Evolutionary conservation across 2,329 filamentous ascomycete species (phyloP).

Genomic region (Nectriaceae sp.): DNA sequence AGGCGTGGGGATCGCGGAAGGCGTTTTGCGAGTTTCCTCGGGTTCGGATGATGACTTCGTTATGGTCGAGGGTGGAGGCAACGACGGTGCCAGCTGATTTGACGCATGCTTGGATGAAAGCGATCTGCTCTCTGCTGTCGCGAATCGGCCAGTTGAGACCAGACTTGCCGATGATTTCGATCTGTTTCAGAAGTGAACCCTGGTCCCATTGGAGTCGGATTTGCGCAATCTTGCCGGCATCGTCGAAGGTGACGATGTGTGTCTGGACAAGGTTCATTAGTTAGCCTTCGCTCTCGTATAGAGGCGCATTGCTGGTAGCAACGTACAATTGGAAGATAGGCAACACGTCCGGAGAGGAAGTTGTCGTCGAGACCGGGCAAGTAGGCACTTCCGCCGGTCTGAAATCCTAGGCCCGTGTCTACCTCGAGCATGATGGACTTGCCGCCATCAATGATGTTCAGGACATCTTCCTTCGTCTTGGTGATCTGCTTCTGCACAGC

Average conservation of each 20-base stretch:
- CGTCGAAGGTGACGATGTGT: slow-evolving; percentile 86
- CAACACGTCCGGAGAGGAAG: slow-evolving; percentile 81
- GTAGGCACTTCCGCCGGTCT: slow-evolving; percentile 79
- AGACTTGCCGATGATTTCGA: slow-evolving; percentile 88
- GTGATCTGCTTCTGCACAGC: slow-evolving; percentile 72
- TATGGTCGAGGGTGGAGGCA: slow-evolving; percentile 34
- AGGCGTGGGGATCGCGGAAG: slow-evolving; percentile 67
- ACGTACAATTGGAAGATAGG: slow-evolving; percentile 79
- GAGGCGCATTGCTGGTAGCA: background rate
- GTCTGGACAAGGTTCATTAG: slow-evolving; percentile 51
- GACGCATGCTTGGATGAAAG: slow-evolving; percentile 67
- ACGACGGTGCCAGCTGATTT: slow-evolving; percentile 46
- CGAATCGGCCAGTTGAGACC: slow-evolving; percentile 94
- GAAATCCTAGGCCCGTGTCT: slow-evolving; percentile 81
- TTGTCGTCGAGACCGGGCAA: slow-evolving; percentile 91
- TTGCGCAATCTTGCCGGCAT: slow-evolving; percentile 75
- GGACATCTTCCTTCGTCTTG: slow-evolving; percentile 78
- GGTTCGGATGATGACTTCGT: slow-evolving; percentile 44
- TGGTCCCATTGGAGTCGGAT: slow-evolving; percentile 96
- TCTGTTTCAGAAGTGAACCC: slow-evolving; percentile 85
- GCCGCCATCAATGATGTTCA: slow-evolving; percentile 72
- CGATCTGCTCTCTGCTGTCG: slow-evolving; percentile 81
- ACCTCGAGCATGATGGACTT: slow-evolving; percentile 79
- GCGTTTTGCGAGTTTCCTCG: slow-evolving; percentile 56
- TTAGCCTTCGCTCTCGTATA: slow-evolving; percentile 9